Evolutionary conservation across 208 protist genomes (phyloP), one percentile per base, ranked within the genome.

Genomic region (Leishmania amazonensis): DNA sequence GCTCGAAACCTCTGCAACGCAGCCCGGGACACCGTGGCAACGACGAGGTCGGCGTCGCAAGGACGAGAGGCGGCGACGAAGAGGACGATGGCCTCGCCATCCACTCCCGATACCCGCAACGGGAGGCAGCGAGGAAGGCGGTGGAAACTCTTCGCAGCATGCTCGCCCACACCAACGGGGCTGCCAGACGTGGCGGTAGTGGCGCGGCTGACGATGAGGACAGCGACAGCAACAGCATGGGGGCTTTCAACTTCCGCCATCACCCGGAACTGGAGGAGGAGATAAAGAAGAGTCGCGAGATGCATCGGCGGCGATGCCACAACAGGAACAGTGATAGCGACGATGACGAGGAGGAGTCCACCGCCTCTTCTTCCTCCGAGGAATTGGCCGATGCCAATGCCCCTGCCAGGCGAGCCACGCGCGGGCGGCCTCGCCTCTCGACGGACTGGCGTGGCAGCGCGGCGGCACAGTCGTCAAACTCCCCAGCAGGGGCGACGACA

Each of bases 121-220:
- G 92, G 3, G 92, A 93, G 70, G 90, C 90, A 0, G 90, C 92
- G 1, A 90, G 81, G 77, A 87, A 89, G 54, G 93, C 93, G 0
- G 80, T 96, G 84, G 84, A 87, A 45, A 88, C 73, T 49, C 86
- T 93, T 57, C 51, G 89, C 35, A 68, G 84, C n/a, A 93, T 86
- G 51, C 73, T 94, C 38, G 62, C 78, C 6, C 67, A 60, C 47
- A 31, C 64, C 28, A 81, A 82, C 74, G 78, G 76, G 5, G 83
- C 83, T 17, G 58, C 75, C 3, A 53, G n/a, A 0, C 47, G 77
- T 38, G 75, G 58, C 24, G 21, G 1, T 1, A 40, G 60, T 62
- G 35, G 73, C 62, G 68, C 60, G 1, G 79, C 73, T 6, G 78
- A 83, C n/a, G 75, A 79, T 1, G 75, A 87, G 21, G 72, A 76